Conservation (phyloP, 805 yeast species). For the Saccharomycopsis fermentans region DNA sequence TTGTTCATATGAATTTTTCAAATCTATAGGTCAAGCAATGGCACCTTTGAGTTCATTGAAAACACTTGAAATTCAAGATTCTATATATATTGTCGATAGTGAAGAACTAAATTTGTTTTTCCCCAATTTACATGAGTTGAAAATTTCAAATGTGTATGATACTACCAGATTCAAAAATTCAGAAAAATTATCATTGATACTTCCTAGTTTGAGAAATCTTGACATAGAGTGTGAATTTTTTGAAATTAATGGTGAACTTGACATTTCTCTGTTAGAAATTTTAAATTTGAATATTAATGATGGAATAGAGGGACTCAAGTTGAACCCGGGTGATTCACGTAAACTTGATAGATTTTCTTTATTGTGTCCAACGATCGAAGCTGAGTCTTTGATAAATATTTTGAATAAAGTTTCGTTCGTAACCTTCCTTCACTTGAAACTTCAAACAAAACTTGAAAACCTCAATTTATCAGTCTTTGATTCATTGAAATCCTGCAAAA, state of each 20-base stretch:
- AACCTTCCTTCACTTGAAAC: neutral
- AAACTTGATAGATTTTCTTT: neutral
- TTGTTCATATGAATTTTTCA: neutral
- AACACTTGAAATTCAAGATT: neutral
- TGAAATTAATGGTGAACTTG: no score
- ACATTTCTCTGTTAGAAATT: no score
- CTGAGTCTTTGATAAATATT: neutral
- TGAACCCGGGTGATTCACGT: neutral
- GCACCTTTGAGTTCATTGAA: neutral
- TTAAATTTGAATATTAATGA: no score
- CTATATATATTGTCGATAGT: neutral
- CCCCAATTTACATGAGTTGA: neutral
- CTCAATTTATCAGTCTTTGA: neutral
- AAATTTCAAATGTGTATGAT: neutral
- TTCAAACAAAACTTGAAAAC: neutral
- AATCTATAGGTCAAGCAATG: neutral
- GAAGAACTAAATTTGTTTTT: neutral
- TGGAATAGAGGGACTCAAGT: no score
- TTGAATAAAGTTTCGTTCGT: neutral
- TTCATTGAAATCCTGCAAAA: neutral
- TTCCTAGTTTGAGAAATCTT: no score
- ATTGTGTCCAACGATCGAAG: neutral
- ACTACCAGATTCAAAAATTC: neutral
- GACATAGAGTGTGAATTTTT: no score
- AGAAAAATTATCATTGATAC: no score